Evolutionary conservation across 768 basidiomycete species (phyloP).

Genomic region (Tulasnella sp.): DNA sequence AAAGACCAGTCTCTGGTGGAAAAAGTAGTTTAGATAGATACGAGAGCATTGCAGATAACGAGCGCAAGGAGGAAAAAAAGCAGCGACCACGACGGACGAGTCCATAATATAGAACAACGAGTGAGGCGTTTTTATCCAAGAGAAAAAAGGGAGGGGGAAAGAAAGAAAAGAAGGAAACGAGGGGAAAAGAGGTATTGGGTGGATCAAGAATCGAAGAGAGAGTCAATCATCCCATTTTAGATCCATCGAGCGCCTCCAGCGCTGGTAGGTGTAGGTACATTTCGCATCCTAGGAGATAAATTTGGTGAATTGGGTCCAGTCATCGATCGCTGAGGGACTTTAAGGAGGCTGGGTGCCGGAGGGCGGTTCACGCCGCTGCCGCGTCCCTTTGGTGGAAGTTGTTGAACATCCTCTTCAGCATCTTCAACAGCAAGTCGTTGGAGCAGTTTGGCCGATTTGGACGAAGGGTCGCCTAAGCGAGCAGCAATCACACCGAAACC

Average conservation of each 20-base stretch:
- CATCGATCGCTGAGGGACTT: background rate
- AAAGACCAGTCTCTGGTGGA: background rate
- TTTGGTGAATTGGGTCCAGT: background rate
- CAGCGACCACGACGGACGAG: background rate
- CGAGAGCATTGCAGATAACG: background rate
- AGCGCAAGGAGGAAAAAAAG: background rate
- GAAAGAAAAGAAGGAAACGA: too few species aligned
- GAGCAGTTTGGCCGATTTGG: background rate
- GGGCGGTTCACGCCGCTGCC: background rate
- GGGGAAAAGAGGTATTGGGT: background rate
- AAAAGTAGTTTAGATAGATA: background rate
- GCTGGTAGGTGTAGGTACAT: background rate
- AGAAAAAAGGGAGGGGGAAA: background rate
- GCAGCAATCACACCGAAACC: background rate
- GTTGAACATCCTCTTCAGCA: background rate
- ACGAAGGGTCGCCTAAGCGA: background rate
- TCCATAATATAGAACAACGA: background rate
- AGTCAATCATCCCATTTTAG: background rate
- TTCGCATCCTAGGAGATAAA: background rate
- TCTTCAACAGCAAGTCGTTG: background rate
- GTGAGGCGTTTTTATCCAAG: background rate
- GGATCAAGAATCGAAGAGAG: background rate
- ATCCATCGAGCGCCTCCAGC: slow-evolving; percentile 3
- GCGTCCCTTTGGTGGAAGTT: background rate
- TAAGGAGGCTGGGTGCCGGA: background rate